A percentile compares a stretch with the other conserved stretches of the same genome.
Conservation (phyloP, 208 protist genomes). For the Wallacemonas sp. region DNA sequence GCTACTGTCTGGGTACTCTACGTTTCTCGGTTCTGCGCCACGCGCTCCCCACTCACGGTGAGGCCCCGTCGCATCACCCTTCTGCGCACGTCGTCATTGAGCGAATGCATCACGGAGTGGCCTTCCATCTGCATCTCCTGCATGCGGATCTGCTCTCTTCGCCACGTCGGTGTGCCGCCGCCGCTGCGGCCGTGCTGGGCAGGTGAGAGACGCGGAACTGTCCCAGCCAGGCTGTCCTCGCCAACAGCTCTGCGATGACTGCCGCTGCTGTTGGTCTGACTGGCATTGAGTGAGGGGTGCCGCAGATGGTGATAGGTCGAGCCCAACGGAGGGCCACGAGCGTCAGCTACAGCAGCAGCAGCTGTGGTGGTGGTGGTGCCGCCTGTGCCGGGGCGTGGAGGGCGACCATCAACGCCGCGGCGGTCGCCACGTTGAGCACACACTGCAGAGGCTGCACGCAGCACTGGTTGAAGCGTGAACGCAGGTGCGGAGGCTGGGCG, state of each 20-base stretch:
- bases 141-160: not conserved
- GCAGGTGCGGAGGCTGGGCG: not conserved
- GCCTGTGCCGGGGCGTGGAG: not conserved
- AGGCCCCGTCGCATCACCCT: not conserved
- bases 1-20: too few relatives aligned
- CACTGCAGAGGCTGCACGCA: not conserved
- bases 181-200: not conserved
- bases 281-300: not conserved
- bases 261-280: not conserved
- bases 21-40: too few relatives aligned
- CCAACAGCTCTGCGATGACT: not conserved
- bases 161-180: not conserved
- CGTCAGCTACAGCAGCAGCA: not conserved
- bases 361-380: not conserved
- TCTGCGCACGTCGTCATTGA: conserved; percentile 2
- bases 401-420: too few relatives aligned
- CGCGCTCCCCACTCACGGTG: too few relatives aligned
- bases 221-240: not conserved
- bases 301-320: conserved; percentile 6
- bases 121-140: not conserved
- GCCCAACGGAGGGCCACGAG: not conserved
- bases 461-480: not conserved
- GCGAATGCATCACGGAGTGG: too few relatives aligned
- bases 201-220: not conserved
- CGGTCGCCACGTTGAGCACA: too few relatives aligned